Percentiles rank a stretch among this genome's conserved stretches.
These are phyloP conservation scores for Themeda triandra DNA, from an alignment of 176 grass and related monocot species.

Conservation along the genomic window DNA sequence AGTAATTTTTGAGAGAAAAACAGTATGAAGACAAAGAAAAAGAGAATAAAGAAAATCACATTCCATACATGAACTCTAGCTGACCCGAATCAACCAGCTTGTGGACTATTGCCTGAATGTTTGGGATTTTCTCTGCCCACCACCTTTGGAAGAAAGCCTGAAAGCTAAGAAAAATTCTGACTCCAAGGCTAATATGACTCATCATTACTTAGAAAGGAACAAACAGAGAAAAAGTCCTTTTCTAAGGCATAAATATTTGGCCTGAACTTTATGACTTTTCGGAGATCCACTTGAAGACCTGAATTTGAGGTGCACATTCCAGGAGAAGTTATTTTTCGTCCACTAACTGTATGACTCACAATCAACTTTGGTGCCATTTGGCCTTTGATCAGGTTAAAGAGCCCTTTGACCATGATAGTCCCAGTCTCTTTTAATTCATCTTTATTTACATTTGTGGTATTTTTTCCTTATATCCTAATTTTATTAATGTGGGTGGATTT, in stretches of 20 bases:
- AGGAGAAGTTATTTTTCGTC: background rate
- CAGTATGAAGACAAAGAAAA: constrained; percentile 1
- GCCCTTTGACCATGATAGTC: background rate
- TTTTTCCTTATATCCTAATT: background rate
- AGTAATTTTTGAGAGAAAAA: background rate
- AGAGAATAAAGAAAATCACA: background rate
- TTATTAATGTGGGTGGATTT: background rate
- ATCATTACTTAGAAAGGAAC: constrained; percentile 8
- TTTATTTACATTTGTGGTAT: background rate
- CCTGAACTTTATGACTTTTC: background rate
- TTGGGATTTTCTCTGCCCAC: constrained; percentile 76
- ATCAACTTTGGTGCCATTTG: background rate
- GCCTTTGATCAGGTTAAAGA: background rate
- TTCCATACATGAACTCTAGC: constrained; percentile 79
- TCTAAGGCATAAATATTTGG: background rate
- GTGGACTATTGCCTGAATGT: constrained; percentile 49
- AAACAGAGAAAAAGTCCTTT: background rate
- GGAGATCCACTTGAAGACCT: background rate
- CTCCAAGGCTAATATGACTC: background rate
- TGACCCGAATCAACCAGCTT: constrained; percentile 74
- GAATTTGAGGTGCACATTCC: background rate
- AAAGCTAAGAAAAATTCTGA: constrained; percentile 18
- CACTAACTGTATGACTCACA: background rate
- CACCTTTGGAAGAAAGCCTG: constrained; percentile 98
- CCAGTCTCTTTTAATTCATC: background rate